Evolutionary conservation across 2,329 filamentous ascomycete species (phyloP), one percentile per base, ranked within the genome.

Genomic region (Paecilomyces sp.): DNA sequence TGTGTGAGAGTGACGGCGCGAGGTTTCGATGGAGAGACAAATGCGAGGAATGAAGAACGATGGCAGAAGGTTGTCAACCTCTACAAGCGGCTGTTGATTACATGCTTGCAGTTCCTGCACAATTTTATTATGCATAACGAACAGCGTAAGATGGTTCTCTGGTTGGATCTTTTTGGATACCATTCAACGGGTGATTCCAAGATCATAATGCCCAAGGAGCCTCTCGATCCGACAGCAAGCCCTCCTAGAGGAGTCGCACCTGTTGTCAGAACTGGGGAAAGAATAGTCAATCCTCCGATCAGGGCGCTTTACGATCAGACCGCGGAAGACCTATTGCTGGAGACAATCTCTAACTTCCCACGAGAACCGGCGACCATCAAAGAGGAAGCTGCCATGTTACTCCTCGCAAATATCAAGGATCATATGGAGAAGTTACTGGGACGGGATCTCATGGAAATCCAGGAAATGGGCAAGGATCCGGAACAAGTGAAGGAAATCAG

Each of bases 81-180:
- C 3, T 87, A 86, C 73, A 87, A 88, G 73, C 84, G 85, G 65
- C 75, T 88, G 18, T 76, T 88, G 66, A 87, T 87, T 58, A 86
- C 84, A 2, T 84, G 83, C 62, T 76, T 88, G n/a, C 85, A 88
- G 67, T 87, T 86, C 64, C 72, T 88, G 58, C 86, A 88, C 72
- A 88, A 88, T 63, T 80, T 87, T 55, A 84, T 86, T 54, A 85
- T 85, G 67, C 81, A 85, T 62, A 88, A 88, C 64, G 85, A 88
- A 71, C 80, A 85, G 61, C 77, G 84, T 47, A 88, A 88, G 67
- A 77, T 87, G 65, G 83, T 86, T 65, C 77, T 88, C 2, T 88
- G 85, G 85, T 73, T 87, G 41, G 83, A 85, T 68, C 75, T 88
- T 1, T 88, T 88, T 65, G 85, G 86, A 57, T 83, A 82, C 62